Base-by-base conservation (phyloP, 1,284 basidiomycete genomes). In the Ustilago vetiveriae region DNA sequence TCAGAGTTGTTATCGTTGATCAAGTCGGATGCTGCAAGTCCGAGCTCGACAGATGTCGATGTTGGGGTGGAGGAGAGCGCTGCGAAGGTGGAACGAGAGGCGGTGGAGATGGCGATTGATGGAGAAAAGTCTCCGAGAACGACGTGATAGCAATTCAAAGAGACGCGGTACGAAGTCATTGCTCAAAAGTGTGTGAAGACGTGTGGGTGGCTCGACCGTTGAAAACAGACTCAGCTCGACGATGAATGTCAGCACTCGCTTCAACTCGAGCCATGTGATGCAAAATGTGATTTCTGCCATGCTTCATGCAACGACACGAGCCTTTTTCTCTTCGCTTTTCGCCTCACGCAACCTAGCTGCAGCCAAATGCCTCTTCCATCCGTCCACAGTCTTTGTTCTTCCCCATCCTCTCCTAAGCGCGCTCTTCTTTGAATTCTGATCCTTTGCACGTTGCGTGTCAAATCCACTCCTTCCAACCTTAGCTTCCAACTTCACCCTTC, bases 381-480 rank as follows among this genome's bases (percentile, higher is more conserved):
- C 62, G 5, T 19, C n/a, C 13, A 65, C 62, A 6, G 45, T 53
- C 38, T 71, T 71, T 16, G 67, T 76, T 30, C 72, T 58, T 10
- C 74, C 75, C 75, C 75, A 78, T 0, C 75, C 75, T 29, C 74
- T 69, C 27, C 74, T 66, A 13, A 72, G 46, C 4, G 75, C 75
- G 30, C 50, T 54, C 19, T 72, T 46, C 43, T 70, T 73, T 35
- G 39, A 46, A 35, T 76, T 66, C 17, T 56, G 54, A 32, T 78
- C 77, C 62, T 72, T 78, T 1, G 75, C 75, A 16, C 78, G 48
- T 8, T 72, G 64, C 2, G 56, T 53, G 4, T 57, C 59, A 38
- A 80, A 76, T 17, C 78, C 78, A 21, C 65, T 64, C 4, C 72
- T 51, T 4, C 75, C 76, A 3, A 66, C 67, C 16, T 63, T 63